Evolutionary conservation across 192 early-diverging fungal species (phyloP).

Genomic region (Thoreauomyces humboldtii): DNA sequence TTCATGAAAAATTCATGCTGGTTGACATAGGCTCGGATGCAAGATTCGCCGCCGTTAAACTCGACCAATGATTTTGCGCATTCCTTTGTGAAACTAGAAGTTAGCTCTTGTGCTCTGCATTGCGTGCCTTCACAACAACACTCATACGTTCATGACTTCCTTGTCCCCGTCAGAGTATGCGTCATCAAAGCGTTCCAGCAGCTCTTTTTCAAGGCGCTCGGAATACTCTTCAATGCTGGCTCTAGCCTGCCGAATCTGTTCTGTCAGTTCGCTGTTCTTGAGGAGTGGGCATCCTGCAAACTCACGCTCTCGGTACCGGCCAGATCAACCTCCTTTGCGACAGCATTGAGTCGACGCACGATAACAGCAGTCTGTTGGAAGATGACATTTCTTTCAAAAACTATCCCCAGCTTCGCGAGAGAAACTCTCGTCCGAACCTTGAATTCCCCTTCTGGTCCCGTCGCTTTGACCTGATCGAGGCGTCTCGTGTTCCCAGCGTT

Average conservation of each 20-base stretch:
- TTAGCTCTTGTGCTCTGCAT: no score
- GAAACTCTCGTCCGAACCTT: conserved; percentile 48
- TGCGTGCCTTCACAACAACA: conserved; percentile 15
- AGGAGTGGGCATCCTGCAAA: no score
- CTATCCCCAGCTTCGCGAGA: not conserved
- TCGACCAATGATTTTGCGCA: conserved; percentile 84
- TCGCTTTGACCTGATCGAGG: conserved; percentile 70
- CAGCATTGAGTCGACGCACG: conserved; percentile 76
- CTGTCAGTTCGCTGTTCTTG: not conserved
- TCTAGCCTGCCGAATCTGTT: conserved; percentile 67
- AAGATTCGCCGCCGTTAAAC: conserved; percentile 95
- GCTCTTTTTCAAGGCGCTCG: conserved; percentile 85
- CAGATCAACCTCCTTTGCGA: conserved; percentile 79
- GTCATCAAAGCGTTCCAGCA: conserved; percentile 83
- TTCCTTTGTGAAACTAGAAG: conserved; percentile 63
- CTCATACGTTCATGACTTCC: conserved; percentile 69
- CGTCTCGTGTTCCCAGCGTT: conserved; percentile 70
- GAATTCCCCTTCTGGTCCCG: conserved; percentile 79
- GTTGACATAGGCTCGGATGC: conserved; percentile 92
- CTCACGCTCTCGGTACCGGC: conserved; percentile 56
- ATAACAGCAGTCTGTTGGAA: conserved; percentile 86
- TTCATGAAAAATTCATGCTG: conserved; percentile 96
- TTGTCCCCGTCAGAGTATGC: conserved; percentile 77
- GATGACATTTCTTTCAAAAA: not conserved
- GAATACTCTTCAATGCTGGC: conserved; percentile 88